phyloP scores from a whole-genome alignment of 1,284 basidiomycete genomes.

The Farysia itapuensis region DNA sequence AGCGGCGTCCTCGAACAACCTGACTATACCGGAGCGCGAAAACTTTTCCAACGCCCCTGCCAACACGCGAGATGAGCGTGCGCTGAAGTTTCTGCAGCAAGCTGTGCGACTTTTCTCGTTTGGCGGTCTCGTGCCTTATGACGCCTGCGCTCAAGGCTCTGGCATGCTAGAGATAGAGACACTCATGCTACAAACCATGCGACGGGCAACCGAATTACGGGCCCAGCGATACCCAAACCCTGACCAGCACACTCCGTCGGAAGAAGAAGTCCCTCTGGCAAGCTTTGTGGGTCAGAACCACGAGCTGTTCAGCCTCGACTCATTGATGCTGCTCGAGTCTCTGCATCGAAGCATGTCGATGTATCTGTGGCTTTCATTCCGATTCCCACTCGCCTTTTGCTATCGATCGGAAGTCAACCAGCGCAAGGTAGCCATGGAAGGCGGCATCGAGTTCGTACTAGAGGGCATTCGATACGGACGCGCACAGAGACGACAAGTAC shows the following conservation, averaged over 20 bases:
- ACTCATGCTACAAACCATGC: conserved; percentile 2
- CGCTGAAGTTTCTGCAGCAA: conserved; percentile 58
- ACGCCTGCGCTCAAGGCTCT: conserved; percentile 58
- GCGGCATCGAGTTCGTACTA: conserved; percentile 66
- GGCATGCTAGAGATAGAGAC: conserved; percentile 61
- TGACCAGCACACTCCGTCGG: neutral
- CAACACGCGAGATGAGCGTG: conserved; percentile 62
- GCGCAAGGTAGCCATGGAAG: conserved; percentile 72
- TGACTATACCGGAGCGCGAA: conserved; percentile 66
- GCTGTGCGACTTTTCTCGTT: conserved; percentile 61
- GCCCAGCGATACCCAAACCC: neutral
- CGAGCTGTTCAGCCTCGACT: conserved; percentile 40
- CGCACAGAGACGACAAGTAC: conserved; percentile 30
- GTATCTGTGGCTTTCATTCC: conserved; percentile 84
- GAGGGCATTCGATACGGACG: conserved; percentile 56
- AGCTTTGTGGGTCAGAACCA: conserved; percentile 6
- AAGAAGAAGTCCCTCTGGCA: conserved; percentile 11
- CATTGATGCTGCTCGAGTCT: conserved; percentile 69
- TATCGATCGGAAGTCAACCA: conserved; percentile 65
- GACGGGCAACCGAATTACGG: neutral
- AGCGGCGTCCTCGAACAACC: conserved; percentile 60
- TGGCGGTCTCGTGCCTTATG: conserved; percentile 60
- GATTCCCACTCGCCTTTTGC: conserved; percentile 74
- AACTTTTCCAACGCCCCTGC: conserved; percentile 63
- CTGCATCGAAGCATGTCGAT: conserved; percentile 78